Base-by-base conservation (phyloP, 2,329 filamentous ascomycete species). In the Zarea fungicola region DNA sequence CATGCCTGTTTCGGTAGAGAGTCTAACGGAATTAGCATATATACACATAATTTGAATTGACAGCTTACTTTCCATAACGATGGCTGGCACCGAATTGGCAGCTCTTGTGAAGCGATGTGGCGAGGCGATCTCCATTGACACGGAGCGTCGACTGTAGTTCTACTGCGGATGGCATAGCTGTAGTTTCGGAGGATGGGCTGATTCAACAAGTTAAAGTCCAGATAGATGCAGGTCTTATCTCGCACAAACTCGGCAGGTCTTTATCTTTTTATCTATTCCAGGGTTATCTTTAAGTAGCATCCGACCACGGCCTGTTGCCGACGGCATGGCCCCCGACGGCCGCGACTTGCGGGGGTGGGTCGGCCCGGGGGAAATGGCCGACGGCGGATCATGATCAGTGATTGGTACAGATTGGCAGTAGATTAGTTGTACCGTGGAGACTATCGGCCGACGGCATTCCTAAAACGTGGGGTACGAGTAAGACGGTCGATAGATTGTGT, bases 1-100 rank as follows among this genome's bases (percentile, higher is more conserved):
- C 87, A 93, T 92, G 52, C 89, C 89, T 3, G 83, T 87, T 52
- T 90, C 81, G 7, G 55, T 66, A 16, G 58, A 55, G 10, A 29
- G 18, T 28, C 41, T 51, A 31, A 9, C n/a, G n/a, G n/a, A 13
- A 22, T 21, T 26, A 13, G 16, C 52, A 11, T 29, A 25, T 9
- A 10, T 28, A 5, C 11, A 25, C 10, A 5, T 35, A 6, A 23
- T 35, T 22, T 28, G 21, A 31, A 42, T 25, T n/a, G 55, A 58
- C 10, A 7, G 51, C 66, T 60, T n/a, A 65, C 65, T 40, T 51
- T 41, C 61, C 61, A 45, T 62, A 61, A 23, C 56, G 51, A 45
- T 63, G 59, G 16, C 60, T 58, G 2, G 59, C 56, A 2, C 61
- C 61, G 55, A 58, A 67, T 63, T 59, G 62, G 58, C 59, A 60